Evolutionary conservation across 2,329 filamentous ascomycete species (phyloP), one percentile per base, ranked within the genome.

Genomic region (Cladophialophora chaetospira): DNA sequence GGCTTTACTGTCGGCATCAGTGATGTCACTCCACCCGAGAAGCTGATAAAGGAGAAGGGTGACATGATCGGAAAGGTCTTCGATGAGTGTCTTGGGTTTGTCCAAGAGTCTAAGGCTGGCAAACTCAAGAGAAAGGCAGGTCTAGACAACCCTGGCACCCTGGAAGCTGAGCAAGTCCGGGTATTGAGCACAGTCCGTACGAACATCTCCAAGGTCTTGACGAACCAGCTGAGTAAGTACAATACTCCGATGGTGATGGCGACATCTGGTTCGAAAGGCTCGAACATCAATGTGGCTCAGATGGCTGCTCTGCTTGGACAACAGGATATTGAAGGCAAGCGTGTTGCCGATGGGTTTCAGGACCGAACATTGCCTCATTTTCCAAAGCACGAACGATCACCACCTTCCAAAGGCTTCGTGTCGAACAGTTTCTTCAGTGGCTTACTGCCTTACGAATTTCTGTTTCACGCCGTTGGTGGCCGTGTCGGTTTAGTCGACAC

Each of bases 401-500:
- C 94, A n/a, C 88, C 91, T 0, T 91, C 92, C 0, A 99, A 97
- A 72, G 94, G 94, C 63, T 99, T 99, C 76, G 93, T 99, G 46
- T 85, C 87, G 60, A 97, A 97, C 76, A 97, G 91, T 76, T 99
- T 99, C 81, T 99, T 96, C 73, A 89, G 89, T 0, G 94, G 94
- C 1, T 79, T 99, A 0, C 82, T 87, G 1, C 93, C 94, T 1
- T 91, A 89, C 0, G 94, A 99, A 68, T 97, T 99, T 72, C 83
- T 97, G 55, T 97, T 99, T 75, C 94, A 99, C 82, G 94, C 94
- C 65, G 97, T 97, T 77, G 96, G 91, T 67, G 94, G 94, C 67
- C 89, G 94, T 85, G 94, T 97, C 84, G 94, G 94, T 84, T 78
- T 99, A 65, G 92, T 99, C 69, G 94, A 99, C 82, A 99, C 94